Conservation (phyloP, 148 eudicot species). For the Hydrangea macrophylla region DNA sequence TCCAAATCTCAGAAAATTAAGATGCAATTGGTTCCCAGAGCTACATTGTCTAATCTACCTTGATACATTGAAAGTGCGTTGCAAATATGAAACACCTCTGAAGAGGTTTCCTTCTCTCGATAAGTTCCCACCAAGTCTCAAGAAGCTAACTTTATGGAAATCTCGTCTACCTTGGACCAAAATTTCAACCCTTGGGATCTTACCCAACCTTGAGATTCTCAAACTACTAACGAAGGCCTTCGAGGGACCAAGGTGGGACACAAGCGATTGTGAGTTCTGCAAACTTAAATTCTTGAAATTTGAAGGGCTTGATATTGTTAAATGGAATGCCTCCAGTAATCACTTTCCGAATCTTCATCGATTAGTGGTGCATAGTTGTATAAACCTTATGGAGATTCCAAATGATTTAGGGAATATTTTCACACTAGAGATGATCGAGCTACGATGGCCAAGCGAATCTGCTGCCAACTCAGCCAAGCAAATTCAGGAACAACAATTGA, state of each 20-base stretch:
- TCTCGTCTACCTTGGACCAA: conserved; percentile 14
- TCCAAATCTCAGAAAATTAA: background rate
- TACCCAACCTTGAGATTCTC: conserved; percentile 20
- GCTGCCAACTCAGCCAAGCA: conserved; percentile 3
- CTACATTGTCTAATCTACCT: background rate
- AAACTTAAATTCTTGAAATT: conserved; percentile 21
- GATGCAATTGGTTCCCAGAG: background rate
- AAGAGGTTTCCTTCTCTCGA: too few species aligned
- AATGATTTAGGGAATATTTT: conserved; percentile 9
- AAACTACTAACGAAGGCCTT: background rate
- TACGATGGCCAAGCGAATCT: background rate
- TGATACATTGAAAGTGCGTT: background rate
- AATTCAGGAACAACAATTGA: background rate
- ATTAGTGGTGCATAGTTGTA: background rate
- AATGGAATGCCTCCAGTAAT: conserved; percentile 6
- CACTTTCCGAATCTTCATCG: conserved; percentile 13
- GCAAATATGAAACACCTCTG: background rate
- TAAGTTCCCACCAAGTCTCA: background rate
- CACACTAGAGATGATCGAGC: conserved; percentile 6
- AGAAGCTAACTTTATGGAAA: background rate
- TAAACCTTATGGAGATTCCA: conserved; percentile 8
- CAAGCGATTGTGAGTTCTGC: conserved; percentile 5
- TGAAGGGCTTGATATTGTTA: background rate
- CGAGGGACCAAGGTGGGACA: conserved; percentile 8
- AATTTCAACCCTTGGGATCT: conserved; percentile 20